Base-by-base conservation (phyloP, 805 yeast genomes). In the Maudiozyma saulgeensis region DNA sequence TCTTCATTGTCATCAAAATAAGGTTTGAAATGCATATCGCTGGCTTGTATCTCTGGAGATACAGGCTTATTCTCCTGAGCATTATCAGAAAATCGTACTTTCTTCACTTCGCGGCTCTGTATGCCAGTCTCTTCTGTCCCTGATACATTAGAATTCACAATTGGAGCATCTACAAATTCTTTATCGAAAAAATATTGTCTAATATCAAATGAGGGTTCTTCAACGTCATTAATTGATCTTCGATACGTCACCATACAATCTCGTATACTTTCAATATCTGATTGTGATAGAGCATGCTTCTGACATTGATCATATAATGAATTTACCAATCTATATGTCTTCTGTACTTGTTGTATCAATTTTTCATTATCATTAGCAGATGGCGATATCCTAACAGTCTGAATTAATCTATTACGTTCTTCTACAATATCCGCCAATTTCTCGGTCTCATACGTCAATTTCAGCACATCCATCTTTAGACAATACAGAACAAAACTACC, bases 381-480 rank as follows among this genome's bases (percentile, higher is more conserved):
- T 2, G 67, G 67, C 26, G 44, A 44, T 15, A 64, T 53, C 32
- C 51, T 40, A 34, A 63, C 41, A 25, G 50, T 53, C 4, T 51
- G 44, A 2, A 57, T 48, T n/a, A 65, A 48, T 38, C 68, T 49
- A 15, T 45, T 40, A 31, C 68, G 56, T 45, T 65, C 69, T 16
- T 63, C 66, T 4, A 64, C 53, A 19, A 62, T 25, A 50, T 63
- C 64, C 4, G 47, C 46, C 35, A 65, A 45, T 47, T 50, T 61
- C 23, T 61, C 63, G 13, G 63, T 41, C 51, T 61, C 67, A 40
- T 63, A 61, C n/a, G 55, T 48, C 11, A 61, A 39, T 46, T 57
- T 56, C 41, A 62, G 44, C 21, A 47, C 45, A 34, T 56, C 59
- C 67, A 61, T 62, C 35, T 13, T 32, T 21, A 21, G 23, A 4